Conservation (phyloP, 2,329 filamentous ascomycete genomes). For the Scedosporium minutisporum region DNA sequence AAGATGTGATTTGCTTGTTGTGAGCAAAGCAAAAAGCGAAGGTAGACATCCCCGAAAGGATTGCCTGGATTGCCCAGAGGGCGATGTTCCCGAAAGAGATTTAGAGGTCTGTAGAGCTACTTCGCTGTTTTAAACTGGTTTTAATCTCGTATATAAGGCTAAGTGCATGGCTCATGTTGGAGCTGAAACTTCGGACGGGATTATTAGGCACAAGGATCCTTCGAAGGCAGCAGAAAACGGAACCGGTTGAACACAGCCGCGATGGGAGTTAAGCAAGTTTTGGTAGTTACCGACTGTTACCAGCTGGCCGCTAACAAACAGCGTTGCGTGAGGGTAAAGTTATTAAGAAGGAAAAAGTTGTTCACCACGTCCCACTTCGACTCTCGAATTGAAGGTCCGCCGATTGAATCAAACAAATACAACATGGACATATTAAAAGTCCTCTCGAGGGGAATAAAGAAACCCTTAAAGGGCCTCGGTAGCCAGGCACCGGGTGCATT, state of each 20-base stretch:
- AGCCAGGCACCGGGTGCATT: conserved; percentile 19
- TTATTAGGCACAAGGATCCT: no score
- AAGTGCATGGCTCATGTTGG: background rate
- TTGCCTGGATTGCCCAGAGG: background rate
- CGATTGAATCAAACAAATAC: background rate
- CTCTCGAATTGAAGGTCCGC: background rate
- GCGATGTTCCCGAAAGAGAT: background rate
- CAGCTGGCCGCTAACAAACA: background rate
- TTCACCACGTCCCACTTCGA: background rate
- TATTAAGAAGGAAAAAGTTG: background rate
- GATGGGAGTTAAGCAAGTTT: background rate
- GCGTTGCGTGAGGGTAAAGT: background rate
- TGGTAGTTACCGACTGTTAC: background rate
- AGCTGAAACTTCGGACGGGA: no score
- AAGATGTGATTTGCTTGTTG: background rate
- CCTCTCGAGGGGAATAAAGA: conserved; percentile 60
- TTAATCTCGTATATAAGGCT: background rate
- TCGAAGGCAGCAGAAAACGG: no score
- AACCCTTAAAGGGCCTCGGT: conserved; percentile 27
- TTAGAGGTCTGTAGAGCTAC: background rate
- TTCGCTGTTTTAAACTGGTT: background rate
- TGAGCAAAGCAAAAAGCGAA: background rate
- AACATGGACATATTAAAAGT: conserved; percentile 65
- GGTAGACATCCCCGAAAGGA: background rate
- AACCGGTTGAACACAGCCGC: no score